Evolutionary conservation across 306 rosid species (phyloP).

Genomic region (Acacia confusa): DNA sequence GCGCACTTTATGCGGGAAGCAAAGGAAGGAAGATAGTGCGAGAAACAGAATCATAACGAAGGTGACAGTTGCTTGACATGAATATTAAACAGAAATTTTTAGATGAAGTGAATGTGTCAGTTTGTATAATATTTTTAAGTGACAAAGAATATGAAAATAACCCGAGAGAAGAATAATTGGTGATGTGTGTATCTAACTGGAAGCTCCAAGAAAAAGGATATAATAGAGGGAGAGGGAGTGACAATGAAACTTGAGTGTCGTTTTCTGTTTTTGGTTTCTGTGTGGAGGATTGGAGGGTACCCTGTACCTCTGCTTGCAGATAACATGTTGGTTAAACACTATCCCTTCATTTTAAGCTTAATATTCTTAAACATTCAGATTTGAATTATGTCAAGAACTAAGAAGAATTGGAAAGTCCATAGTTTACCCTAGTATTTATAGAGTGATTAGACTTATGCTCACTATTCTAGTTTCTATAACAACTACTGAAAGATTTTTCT

Average conservation of each 20-base stretch:
- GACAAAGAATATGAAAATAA: background rate
- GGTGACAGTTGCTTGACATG: constrained; percentile 30
- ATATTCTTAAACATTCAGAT: too few relatives aligned
- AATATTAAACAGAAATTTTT: background rate
- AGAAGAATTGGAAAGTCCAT: too few relatives aligned
- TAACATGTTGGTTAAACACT: background rate
- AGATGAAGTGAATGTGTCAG: background rate
- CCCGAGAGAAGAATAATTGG: background rate
- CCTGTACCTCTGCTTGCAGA: background rate
- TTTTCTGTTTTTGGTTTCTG: background rate
- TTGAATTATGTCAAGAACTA: too few relatives aligned
- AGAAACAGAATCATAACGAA: constrained; percentile 1
- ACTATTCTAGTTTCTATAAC: too few relatives aligned
- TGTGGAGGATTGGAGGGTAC: background rate
- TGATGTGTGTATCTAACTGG: background rate
- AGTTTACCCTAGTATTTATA: too few relatives aligned
- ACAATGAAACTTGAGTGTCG: background rate
- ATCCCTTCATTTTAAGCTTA: background rate
- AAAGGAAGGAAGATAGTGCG: constrained; percentile 29
- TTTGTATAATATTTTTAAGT: background rate
- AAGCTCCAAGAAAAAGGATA: background rate
- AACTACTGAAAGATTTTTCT: too few relatives aligned
- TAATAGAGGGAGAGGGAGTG: background rate
- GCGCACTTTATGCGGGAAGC: constrained; percentile 65
- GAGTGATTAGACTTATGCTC: too few relatives aligned